A percentile compares a stretch with the other conserved stretches of the same genome.
These are phyloP conservation scores for Nakaseomyces sp. DNA, from an alignment of 1,139 yeast genomes.

Conservation along the genomic window DNA sequence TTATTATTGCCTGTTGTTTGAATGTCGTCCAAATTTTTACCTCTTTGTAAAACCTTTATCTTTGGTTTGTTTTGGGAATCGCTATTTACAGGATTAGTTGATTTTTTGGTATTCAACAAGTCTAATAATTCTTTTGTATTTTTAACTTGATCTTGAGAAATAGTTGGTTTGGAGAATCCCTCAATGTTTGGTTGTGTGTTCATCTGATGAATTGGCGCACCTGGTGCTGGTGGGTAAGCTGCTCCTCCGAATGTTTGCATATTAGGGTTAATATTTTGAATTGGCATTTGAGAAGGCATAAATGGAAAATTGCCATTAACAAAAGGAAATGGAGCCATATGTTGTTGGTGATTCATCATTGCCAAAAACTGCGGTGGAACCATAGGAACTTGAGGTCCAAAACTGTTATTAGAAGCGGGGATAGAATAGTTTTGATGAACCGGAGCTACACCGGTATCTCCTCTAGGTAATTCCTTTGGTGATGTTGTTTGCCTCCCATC, in stretches of 20 bases:
- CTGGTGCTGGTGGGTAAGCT: background rate
- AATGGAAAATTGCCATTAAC: constrained; percentile 11
- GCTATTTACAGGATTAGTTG: background rate
- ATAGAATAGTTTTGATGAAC: constrained; percentile 9
- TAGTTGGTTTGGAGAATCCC: constrained; percentile 11
- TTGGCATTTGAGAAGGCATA: constrained; percentile 6
- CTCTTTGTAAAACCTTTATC: constrained; percentile 31
- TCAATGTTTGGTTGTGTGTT: constrained; percentile 5
- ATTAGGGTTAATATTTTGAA: background rate
- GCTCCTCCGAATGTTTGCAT: background rate
- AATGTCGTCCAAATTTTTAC: constrained; percentile 23
- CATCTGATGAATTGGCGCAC: constrained; percentile 6
- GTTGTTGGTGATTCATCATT: constrained; percentile 22
- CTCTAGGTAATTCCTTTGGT: constrained; percentile 1
- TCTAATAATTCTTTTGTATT: constrained; percentile 34
- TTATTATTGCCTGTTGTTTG: background rate
- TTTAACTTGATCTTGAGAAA: constrained; percentile 26
- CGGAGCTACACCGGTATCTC: constrained; percentile 7
- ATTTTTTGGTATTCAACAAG: constrained; percentile 9
- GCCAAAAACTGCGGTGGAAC: constrained; percentile 14
- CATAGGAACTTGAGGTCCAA: constrained; percentile 12
- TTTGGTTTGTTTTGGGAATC: constrained; percentile 19
- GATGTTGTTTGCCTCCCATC: background rate
- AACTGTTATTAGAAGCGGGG: constrained; percentile 5
- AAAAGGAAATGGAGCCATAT: constrained; percentile 31